Base-by-base conservation (phyloP, 495 filamentous ascomycete genomes). In the Neurospora sp. region DNA sequence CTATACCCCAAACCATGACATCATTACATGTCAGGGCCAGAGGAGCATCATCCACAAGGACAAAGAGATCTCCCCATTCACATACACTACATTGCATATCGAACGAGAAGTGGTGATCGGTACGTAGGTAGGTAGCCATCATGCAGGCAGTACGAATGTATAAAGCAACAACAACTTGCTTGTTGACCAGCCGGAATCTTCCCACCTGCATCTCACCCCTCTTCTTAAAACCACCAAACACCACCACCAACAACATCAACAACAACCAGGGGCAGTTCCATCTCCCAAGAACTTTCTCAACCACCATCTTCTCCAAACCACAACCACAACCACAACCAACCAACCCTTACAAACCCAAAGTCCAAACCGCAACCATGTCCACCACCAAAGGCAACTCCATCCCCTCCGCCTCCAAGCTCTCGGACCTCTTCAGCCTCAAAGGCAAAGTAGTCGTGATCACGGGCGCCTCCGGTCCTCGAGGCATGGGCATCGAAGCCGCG, bases 361-460 rank as follows among this genome's bases (percentile, higher is more conserved):
- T 0, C 5, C 54, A 62, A 62, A 62, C 54, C 54, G 14, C 23
- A 35, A 70, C 60, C 41, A 76, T 75, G 70, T n/a, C 70, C 35
- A 72, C 69, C 10, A 69, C 66, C 35, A 71, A 71, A 71, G 75
- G 74, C 69, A 78, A 78, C 72, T 40, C 62, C 18, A 74, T 81
- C 69, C 83, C 83, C 12, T 71, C 74, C 16, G 74, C 82, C 62
- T 76, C 62, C 75, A 79, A 73, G 69, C 80, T 85, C 18, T 12
- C 71, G 8, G 83, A 84, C 76, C 83, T 84, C 42, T 85, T 88
- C 80, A 86, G 82, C 76, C 79, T 89, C 31, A 85, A 86, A 77
- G 86, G 86, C 73, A 85, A 85, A 76, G 87, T 89, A 66, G 82
- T 86, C 73, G 80, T 87, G 46, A 80, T 89, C 49, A 88, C 87